Percentiles rank a stretch among this genome's conserved stretches.
These are phyloP conservation scores for Dioszegia aurantiaca DNA, from an alignment of 768 basidiomycete genomes.

Conservation along the genomic window DNA sequence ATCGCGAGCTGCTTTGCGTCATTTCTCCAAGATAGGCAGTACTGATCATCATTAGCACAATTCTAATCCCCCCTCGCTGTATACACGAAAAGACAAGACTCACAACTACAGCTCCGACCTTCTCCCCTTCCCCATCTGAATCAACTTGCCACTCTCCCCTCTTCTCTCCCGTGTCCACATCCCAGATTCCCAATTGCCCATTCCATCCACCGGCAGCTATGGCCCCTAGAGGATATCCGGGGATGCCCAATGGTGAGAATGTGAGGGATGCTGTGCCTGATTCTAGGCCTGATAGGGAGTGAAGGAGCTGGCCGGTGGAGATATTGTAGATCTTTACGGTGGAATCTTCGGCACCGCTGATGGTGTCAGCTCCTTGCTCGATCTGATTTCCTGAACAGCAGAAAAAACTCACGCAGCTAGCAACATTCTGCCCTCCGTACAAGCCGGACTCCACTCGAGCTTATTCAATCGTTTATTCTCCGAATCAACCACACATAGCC, in stretches of 20 bases:
- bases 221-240: constrained; percentile 18
- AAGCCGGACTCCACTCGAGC: constrained; percentile 38
- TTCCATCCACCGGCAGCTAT: constrained; percentile 48
- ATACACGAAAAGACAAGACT: neutral
- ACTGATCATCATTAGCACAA: constrained; percentile 15
- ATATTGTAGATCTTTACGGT: constrained; percentile 47
- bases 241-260: constrained; percentile 39
- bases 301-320: constrained; percentile 34
- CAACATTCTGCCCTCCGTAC: constrained; percentile 30
- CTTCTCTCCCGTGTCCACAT: constrained; percentile 28
- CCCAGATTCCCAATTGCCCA: constrained; percentile 43
- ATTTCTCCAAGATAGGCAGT: constrained; percentile 40
- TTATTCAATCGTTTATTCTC: constrained; percentile 43
- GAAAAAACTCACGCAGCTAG: constrained; percentile 40
- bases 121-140: constrained; percentile 21
- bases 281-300: constrained; percentile 35
- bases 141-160: constrained; percentile 15
- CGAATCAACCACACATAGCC: constrained; percentile 24
- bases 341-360: constrained; percentile 43
- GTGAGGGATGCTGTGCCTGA: constrained; percentile 40
- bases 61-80: neutral
- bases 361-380: constrained; percentile 12
- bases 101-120: constrained; percentile 13
- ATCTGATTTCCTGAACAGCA: too few relatives aligned
- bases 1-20: constrained; percentile 47